Base-by-base conservation (phyloP, 148 eudicot species). In the Simmondsia chinensis region DNA sequence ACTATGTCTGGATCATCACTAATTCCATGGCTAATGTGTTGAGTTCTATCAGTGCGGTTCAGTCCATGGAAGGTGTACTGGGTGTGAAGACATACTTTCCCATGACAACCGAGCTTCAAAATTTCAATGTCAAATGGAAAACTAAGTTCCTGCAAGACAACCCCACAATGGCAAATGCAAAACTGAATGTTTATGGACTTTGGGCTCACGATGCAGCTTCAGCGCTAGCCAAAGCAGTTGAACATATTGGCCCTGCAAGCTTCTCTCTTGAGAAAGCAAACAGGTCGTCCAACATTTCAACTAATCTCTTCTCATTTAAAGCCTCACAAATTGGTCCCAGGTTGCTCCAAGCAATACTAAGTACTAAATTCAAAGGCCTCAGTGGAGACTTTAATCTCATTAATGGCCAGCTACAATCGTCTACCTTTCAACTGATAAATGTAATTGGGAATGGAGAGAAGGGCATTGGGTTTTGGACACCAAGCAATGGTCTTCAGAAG, bases 1-100 rank as follows among this genome's bases (percentile, higher is more conserved):
- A 77, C 9, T 82, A 79, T 48, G 93, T 55, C 2, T 86, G 96
- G 96, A 69, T 82, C 15, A 57, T 76, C 27, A 72, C 93, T 0
- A 76, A 57, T 50, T 67, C 37, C 11, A 46, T 79, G 26, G 73
- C 77, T 0, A 39, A 70, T 69, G 66, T 54, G 4, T 54, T 82
- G 50, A 59, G 52, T 47, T 51, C 50, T 4, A n/a, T 71, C 27
- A 65, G 74, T 39, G 68, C 36, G 1, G 27, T 69, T 12, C 63
- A 62, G 16, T 56, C 77, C 2, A 73, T 87, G 93, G 73, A 82
- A 46, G 96, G 93, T 1, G 77, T 74, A 0, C 27, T 82, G 2
- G 96, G 96, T 11, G 46, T 82, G 10, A 77, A 60, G 52, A 58
- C 83, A n/a, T 64, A 73, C 22, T 40, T 76, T 18, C 66, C 75